Conservation (phyloP, 2,329 filamentous ascomycete genomes). For the Cordyceps pruinosa region DNA sequence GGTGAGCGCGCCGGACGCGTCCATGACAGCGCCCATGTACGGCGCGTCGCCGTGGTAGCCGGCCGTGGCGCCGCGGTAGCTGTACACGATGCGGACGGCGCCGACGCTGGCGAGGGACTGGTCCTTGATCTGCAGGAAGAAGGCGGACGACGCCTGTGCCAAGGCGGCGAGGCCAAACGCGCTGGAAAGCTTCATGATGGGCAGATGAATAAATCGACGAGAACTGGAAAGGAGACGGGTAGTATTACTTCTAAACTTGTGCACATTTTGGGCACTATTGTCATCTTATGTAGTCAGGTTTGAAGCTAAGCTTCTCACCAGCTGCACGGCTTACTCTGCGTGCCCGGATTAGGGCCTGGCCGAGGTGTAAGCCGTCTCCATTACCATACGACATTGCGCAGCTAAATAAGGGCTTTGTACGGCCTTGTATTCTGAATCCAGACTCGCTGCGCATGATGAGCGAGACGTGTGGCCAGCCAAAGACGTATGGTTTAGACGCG, state of each 20-base stretch:
- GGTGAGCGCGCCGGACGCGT: background rate
- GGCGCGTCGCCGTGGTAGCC: constrained; percentile 4
- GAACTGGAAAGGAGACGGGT: background rate
- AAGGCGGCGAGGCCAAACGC: background rate
- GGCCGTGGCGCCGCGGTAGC: constrained; percentile 9
- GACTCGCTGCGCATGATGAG: background rate
- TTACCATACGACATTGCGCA: constrained; percentile 1
- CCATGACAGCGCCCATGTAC: constrained; percentile 7
- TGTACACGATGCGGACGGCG: constrained; percentile 8
- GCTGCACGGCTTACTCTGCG: constrained; percentile 8
- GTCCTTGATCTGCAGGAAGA: constrained; percentile 11
- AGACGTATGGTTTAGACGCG: no score
- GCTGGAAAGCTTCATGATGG: background rate
- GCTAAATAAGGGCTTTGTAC: background rate
- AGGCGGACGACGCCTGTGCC: constrained; percentile 2
- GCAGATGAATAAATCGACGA: background rate
- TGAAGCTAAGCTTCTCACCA: background rate
- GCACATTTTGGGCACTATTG: background rate
- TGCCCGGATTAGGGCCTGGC: background rate
- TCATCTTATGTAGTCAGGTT: background rate
- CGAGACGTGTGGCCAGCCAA: no score
- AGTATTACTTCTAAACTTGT: background rate
- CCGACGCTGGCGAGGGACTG: constrained; percentile 1
- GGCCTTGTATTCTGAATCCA: background rate
- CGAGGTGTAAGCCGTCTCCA: constrained; percentile 5